Evolutionary conservation across 2,329 filamentous ascomycete species (phyloP).

Genomic region (Aspergillus alliaceus): DNA sequence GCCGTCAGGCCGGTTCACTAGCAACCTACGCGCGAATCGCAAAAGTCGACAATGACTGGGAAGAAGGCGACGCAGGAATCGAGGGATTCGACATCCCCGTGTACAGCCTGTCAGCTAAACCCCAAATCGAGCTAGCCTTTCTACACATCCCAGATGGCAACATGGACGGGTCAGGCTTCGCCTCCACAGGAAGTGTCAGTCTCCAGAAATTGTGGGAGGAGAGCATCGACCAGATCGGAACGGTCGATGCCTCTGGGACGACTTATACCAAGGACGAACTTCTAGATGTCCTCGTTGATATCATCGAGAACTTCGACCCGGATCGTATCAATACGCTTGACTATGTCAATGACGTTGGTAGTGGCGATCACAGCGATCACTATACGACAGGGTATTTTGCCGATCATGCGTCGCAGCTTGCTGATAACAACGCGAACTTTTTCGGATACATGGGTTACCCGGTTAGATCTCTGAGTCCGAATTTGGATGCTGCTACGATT

Average conservation of each 20-base stretch:
- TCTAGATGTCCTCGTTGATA: conserved; percentile 1
- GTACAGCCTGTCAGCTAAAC: conserved; percentile 7
- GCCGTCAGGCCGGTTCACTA: conserved; percentile 11
- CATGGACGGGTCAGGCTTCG: conserved; percentile 12
- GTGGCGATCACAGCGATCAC: conserved; percentile 19
- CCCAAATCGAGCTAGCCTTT: conserved; percentile 13
- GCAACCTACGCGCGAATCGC: conserved; percentile 16
- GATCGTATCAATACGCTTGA: conserved; percentile 17
- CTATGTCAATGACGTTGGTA: conserved; percentile 10
- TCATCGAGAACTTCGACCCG: conserved; percentile 7
- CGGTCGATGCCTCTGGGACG: conserved; percentile 4
- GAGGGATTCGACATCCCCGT: conserved; percentile 6
- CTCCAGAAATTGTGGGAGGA: conserved; percentile 17
- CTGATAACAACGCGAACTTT: neutral
- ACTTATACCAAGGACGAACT: conserved; percentile 12
- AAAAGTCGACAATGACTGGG: conserved; percentile 12
- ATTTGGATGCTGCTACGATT: conserved; percentile 1
- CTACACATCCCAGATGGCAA: conserved; percentile 17
- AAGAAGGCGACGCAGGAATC: conserved; percentile 10
- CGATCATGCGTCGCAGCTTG: neutral
- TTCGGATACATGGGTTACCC: conserved; percentile 8
- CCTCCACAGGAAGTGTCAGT: conserved; percentile 4
- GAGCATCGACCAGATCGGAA: conserved; percentile 4
- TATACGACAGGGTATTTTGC: conserved; percentile 13
- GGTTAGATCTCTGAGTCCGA: neutral